These are phyloP conservation scores for Serpula lacrymans DNA, from an alignment of 768 basidiomycete species.

Conservation along the genomic window DNA sequence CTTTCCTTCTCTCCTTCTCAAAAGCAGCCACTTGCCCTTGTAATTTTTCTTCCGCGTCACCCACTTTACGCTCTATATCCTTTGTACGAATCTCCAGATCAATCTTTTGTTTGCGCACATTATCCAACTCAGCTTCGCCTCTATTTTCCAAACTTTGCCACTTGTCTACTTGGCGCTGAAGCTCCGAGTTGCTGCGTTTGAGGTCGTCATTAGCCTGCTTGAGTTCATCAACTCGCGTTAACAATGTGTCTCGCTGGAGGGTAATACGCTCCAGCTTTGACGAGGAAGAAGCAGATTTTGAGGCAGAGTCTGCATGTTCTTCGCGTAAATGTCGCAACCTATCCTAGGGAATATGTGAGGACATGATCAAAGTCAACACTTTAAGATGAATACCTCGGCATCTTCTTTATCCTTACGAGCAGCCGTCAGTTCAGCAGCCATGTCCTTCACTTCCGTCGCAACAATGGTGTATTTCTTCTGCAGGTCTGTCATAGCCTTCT, in stretches of 20 bases:
- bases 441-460: conserved; percentile 35
- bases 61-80: conserved; percentile 37
- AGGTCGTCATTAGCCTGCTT: conserved; percentile 56
- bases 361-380: conserved; percentile 4
- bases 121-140: conserved; percentile 56
- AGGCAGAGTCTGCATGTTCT: conserved; percentile 47
- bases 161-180: conserved; percentile 62
- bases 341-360: conserved; percentile 24
- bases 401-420: conserved; percentile 43
- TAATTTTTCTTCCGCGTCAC: conserved; percentile 24
- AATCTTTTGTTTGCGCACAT: conserved; percentile 48
- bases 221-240: conserved; percentile 50
- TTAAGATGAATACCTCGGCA: conserved; percentile 37
- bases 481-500: conserved; percentile 24
- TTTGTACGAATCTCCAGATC: conserved; percentile 55
- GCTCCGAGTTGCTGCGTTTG: conserved; percentile 49
- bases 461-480: conserved; percentile 31
- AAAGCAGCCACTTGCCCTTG: conserved; percentile 24
- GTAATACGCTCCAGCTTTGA: conserved; percentile 55
- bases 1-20: conserved; percentile 41
- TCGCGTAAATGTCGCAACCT: conserved; percentile 43
- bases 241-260: conserved; percentile 56
- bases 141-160: conserved; percentile 68
- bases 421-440: conserved; percentile 35
- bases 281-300: conserved; percentile 40